Evolutionary conservation across 371 early-diverging fungal species (phyloP), one percentile per base, ranked within the genome.

Genomic region (Smittium culicis): DNA sequence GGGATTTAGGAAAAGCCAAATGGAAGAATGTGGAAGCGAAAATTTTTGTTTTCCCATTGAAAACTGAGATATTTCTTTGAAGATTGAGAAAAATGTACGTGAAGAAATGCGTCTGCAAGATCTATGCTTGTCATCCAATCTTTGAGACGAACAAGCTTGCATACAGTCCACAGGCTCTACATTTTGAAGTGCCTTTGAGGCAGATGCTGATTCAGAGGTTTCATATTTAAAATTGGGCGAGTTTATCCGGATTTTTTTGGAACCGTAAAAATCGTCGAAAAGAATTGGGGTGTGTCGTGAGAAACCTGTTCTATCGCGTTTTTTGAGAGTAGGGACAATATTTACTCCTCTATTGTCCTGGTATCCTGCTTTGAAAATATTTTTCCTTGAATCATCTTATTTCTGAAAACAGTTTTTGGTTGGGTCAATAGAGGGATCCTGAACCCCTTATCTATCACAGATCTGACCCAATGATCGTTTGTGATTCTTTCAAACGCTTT

Each of bases 1-100:
- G 79, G 80, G 1, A 74, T 73, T 28, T 76, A 71, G 1, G 78
- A 73, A 0, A 82, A 72, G 1, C 79, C 82, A 64, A 82, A 80
- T 0, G 80, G 72, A 28, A 75, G 63, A 0, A 76, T 73, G 1
- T 68, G 67, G 71, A 74, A 82, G 67, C 79, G 79, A 68, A 78
- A 81, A 25, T 70, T 66, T 29, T 74, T 66, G 17, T 72, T 74
- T 32, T 77, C 70, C 73, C 79, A 81, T 25, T 69, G 55, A 58
- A 81, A 79, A 45, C 75, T 80, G 14, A 81, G 74, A 65, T 69
- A 78, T 0, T 65, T 54, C 63, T 67, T 61, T 67, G 72, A 71
- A 25, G 74, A 70, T 14, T 68, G 45, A 17, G 69, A 68, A 25
- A 76, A 67, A 0, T 71, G 72, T 66, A 76, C 75, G n/a, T 72